These are phyloP conservation scores for Quercus suber DNA, from an alignment of 306 rosid genomes.

Conservation along the genomic window DNA sequence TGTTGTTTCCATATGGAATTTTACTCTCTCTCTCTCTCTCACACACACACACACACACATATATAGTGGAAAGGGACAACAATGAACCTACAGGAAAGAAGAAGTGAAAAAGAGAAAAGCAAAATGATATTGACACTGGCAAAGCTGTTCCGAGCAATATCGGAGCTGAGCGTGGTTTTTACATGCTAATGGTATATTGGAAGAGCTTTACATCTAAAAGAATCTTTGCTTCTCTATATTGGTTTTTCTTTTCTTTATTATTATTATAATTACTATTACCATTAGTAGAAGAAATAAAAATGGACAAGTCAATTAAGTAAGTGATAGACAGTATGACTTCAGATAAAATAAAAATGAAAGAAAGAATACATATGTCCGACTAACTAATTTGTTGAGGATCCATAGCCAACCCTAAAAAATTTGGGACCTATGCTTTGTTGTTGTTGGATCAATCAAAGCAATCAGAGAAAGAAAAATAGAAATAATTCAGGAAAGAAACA, in stretches of 20 bases:
- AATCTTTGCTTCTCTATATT: background rate
- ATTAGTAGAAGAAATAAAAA: no score
- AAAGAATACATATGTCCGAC: no score
- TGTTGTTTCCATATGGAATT: no score
- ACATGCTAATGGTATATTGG: background rate
- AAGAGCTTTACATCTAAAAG: background rate
- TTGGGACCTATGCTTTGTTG: no score
- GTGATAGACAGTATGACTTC: no score
- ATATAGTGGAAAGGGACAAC: slow-evolving; percentile 9
- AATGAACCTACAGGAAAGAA: slow-evolving; percentile 23
- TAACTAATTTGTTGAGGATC: no score
- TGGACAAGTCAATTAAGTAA: no score
- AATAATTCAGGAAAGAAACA: slow-evolving; percentile 18
- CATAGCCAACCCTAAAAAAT: no score
- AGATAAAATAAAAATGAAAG: no score
- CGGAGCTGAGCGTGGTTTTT: slow-evolving; percentile 30
- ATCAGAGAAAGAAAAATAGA: slow-evolving; percentile 14
- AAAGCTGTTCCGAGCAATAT: slow-evolving; percentile 3
- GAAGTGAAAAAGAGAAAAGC: slow-evolving; percentile 33
- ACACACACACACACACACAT: no score
- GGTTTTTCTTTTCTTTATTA: background rate
- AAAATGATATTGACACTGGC: slow-evolving; percentile 20
- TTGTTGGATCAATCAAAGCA: slow-evolving; percentile 13
- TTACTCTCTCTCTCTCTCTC: no score
- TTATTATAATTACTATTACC: no score